Conservation (phyloP, 1,284 basidiomycete genomes). For the Phlebopus sp. region DNA sequence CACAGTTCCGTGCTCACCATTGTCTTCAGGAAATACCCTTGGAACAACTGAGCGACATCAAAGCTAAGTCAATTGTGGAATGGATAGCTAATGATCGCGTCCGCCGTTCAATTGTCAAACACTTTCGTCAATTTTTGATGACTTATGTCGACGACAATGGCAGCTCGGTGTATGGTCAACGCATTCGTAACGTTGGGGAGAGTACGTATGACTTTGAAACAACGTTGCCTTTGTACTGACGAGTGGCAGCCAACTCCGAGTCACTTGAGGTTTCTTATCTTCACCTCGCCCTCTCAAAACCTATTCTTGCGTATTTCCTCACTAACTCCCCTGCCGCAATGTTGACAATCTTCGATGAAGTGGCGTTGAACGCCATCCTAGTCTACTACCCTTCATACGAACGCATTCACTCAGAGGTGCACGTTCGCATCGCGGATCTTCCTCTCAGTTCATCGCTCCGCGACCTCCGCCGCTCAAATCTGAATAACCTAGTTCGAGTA, state of each 20-base stretch:
- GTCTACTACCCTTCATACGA: conserved; percentile 96
- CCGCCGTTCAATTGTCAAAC: conserved; percentile 83
- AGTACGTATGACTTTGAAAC: conserved; percentile 50
- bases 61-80: conserved; percentile 93
- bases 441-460: conserved; percentile 88
- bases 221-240: conserved; percentile 11
- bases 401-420: conserved; percentile 96
- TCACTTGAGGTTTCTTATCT: conserved; percentile 96
- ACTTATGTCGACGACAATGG: conserved; percentile 93
- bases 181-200: conserved; percentile 93
- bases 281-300: conserved; percentile 87
- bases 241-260: conserved; percentile 81
- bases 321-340: conserved; percentile 93
- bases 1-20: conserved; percentile 7
- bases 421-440: conserved; percentile 94
- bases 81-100: conserved; percentile 96
- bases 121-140: conserved; percentile 95
- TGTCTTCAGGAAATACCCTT: conserved; percentile 80
- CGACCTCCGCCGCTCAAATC: conserved; percentile 87
- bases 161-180: conserved; percentile 90
- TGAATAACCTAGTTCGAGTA: conserved; percentile 95
- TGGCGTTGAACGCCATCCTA: conserved; percentile 91
- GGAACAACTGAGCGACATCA: conserved; percentile 96
- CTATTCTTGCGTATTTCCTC: conserved; percentile 96
- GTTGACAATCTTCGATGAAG: conserved; percentile 94